A percentile compares a stretch with the other conserved stretches of the same genome.
These are phyloP conservation scores for Lolium rigidum DNA, from an alignment of 176 grass and related monocot species.

Conservation along the genomic window DNA sequence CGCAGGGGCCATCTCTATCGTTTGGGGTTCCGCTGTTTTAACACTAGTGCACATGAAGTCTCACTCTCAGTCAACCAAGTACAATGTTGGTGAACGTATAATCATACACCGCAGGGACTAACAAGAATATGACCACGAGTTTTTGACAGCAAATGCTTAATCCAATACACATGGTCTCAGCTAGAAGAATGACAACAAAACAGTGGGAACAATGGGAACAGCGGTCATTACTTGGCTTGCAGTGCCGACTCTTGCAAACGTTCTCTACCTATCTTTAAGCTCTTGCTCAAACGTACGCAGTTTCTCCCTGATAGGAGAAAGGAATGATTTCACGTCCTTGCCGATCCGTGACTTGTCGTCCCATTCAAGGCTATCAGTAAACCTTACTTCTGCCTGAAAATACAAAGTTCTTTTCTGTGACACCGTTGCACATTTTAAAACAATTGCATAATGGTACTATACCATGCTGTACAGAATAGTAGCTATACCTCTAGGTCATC, in stretches of 20 bases:
- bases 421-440: background rate
- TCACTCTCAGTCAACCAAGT: no score
- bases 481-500: constrained; percentile 80
- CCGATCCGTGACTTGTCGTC: constrained; percentile 61
- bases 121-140: no score
- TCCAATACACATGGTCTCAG: no score
- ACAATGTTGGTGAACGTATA: no score
- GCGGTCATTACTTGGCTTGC: background rate
- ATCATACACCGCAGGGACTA: no score
- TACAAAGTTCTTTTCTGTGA: background rate
- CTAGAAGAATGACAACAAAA: background rate
- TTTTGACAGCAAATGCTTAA: no score
- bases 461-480: background rate
- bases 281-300: constrained; percentile 72
- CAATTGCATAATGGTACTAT: background rate
- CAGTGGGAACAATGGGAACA: constrained; percentile 1
- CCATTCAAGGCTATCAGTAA: constrained; percentile 57
- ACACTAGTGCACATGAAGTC: no score
- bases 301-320: constrained; percentile 66
- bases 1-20: no score
- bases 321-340: constrained; percentile 78
- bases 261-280: constrained; percentile 71
- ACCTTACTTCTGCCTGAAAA: constrained; percentile 71
- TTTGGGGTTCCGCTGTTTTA: no score
- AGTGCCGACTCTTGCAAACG: background rate